Conservation (phyloP, 148 eudicot species). For the Simmondsia chinensis region DNA sequence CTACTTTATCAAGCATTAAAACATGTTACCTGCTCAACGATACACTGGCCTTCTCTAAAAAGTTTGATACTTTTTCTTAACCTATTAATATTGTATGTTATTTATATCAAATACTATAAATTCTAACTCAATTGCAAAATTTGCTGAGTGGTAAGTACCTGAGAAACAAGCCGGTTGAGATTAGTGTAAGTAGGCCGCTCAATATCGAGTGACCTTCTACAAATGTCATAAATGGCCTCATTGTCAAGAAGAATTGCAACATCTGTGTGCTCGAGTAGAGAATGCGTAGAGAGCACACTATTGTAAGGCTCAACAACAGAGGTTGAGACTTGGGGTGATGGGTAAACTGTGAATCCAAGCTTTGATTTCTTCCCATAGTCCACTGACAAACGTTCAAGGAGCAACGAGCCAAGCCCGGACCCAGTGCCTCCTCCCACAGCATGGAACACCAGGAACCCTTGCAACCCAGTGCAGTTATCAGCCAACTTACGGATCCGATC, state of each 20-base stretch:
- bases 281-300: constrained; percentile 15
- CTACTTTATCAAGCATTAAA: too few species aligned
- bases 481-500: constrained; percentile 17
- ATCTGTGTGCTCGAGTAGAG: constrained; percentile 15
- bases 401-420: constrained; percentile 14
- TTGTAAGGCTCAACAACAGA: constrained; percentile 18
- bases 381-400: constrained; percentile 12
- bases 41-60: too few species aligned
- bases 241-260: constrained; percentile 13
- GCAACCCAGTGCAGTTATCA: constrained; percentile 15
- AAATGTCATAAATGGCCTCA: constrained; percentile 15
- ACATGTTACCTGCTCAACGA: too few species aligned
- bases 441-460: constrained; percentile 16
- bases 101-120: too few species aligned
- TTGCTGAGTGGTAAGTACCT: constrained; percentile 1
- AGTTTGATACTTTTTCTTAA: too few species aligned
- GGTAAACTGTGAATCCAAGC: constrained; percentile 14
- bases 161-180: constrained; percentile 14
- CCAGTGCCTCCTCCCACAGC: constrained; percentile 20
- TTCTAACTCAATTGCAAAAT: too few species aligned
- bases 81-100: too few species aligned
- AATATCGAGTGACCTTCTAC: constrained; percentile 13
- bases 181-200: constrained; percentile 16
- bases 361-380: constrained; percentile 13
- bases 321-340: constrained; percentile 15